Evolutionary conservation across 2,329 filamentous ascomycete species (phyloP).

Genomic region (Fusarium pseudonygamai): DNA sequence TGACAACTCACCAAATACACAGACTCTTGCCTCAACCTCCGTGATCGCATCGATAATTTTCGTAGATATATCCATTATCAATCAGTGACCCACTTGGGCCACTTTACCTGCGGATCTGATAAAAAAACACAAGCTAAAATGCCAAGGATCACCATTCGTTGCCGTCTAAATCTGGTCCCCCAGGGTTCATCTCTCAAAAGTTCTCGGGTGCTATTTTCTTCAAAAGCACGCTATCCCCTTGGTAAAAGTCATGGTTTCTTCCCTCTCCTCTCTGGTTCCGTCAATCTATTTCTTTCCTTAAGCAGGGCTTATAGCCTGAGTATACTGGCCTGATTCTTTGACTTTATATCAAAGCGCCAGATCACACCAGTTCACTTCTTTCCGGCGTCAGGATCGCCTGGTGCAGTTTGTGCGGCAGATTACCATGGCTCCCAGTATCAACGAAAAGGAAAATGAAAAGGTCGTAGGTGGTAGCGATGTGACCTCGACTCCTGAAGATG

Average conservation of each 20-base stretch:
- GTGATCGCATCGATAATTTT: conserved; percentile 11
- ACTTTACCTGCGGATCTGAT: conserved; percentile 31
- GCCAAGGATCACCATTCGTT: conserved; percentile 34
- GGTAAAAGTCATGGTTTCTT: background rate
- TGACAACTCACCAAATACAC: background rate
- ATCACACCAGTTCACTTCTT: background rate
- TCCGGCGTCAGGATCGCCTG: background rate
- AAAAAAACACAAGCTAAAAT: conserved; percentile 30
- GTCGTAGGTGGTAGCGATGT: background rate
- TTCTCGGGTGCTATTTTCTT: conserved; percentile 13
- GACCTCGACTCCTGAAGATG: conserved; percentile 19
- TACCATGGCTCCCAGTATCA: conserved; percentile 24
- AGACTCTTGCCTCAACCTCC: conserved; percentile 5
- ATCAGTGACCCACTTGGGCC: conserved; percentile 24
- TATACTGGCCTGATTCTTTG: background rate
- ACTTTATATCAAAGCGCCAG: background rate
- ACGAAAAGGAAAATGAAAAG: conserved; percentile 28
- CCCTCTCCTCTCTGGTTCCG: background rate
- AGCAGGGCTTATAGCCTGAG: background rate
- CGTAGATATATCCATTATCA: conserved; percentile 33
- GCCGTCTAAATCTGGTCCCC: conserved; percentile 9
- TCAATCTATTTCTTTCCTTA: background rate
- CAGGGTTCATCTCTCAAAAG: conserved; percentile 16
- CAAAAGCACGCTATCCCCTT: conserved; percentile 18
- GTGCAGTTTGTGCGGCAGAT: background rate